A percentile compares a stretch with the other conserved stretches of the same genome.
These are phyloP conservation scores for Carex scoparia DNA, from an alignment of 176 grass and related monocot genomes.

Conservation along the genomic window DNA sequence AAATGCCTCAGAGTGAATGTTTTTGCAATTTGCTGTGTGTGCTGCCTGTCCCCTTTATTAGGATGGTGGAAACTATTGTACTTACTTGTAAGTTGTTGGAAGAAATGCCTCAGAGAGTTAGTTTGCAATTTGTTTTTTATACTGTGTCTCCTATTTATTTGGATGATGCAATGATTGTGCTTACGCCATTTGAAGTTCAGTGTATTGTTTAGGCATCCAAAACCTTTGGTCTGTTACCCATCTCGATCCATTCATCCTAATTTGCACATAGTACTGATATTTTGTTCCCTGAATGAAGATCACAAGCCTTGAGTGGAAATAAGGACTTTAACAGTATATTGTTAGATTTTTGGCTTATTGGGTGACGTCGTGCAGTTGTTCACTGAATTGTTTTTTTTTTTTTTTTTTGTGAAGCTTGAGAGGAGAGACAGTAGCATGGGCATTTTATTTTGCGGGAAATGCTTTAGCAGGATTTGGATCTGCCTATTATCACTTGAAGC, in stretches of 20 bases:
- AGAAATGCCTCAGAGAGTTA: not conserved
- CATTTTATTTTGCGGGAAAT: conserved; percentile 70
- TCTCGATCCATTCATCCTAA: not conserved
- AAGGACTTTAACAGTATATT: not conserved
- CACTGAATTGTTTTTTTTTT: conserved; percentile 4
- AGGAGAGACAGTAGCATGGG: conserved; percentile 80
- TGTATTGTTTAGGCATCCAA: not conserved
- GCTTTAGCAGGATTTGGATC: conserved; percentile 83
- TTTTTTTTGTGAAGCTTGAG: conserved; percentile 53
- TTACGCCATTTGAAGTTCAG: not conserved
- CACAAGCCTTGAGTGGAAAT: not conserved
- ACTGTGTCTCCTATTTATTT: not conserved
- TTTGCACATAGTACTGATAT: not conserved
- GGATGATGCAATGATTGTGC: not conserved
- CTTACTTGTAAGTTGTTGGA: conserved; percentile 12
- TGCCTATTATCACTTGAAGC: conserved; percentile 98
- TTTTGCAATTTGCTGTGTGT: not conserved
- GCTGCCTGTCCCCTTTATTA: not conserved
- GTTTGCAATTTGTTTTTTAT: not conserved
- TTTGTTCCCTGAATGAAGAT: not conserved
- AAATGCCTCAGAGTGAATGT: not conserved
- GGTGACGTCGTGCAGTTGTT: not conserved
- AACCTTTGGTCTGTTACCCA: not conserved
- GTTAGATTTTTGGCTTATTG: not conserved
- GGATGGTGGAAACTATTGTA: not conserved